Evolutionary conservation across 306 rosid genomes (phyloP).

Genomic region (Vigna hirtella): DNA sequence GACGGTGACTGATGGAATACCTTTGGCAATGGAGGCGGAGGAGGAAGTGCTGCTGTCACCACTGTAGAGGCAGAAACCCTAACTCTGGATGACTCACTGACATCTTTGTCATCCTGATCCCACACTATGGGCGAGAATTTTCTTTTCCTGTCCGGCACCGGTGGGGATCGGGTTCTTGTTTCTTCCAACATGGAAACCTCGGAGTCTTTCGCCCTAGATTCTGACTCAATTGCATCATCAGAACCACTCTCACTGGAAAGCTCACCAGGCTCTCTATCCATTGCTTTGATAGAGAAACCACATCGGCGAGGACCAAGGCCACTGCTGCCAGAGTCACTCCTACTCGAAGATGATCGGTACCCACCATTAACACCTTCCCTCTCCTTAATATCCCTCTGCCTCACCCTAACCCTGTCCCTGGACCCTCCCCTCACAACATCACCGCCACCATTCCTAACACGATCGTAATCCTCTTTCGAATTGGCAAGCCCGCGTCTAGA

Average conservation of each 20-base stretch:
- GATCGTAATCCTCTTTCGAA: constrained; percentile 73
- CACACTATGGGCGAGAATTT: constrained; percentile 93
- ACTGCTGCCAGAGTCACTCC: constrained; percentile 75
- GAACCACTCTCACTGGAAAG: constrained; percentile 97
- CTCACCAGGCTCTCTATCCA: constrained; percentile 94
- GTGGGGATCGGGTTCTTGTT: constrained; percentile 54
- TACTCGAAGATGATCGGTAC: constrained; percentile 60
- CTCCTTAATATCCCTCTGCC: constrained; percentile 70
- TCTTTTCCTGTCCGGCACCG: constrained; percentile 69
- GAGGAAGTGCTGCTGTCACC: constrained; percentile 50
- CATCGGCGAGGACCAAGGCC: constrained; percentile 67
- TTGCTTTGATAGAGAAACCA: constrained; percentile 55
- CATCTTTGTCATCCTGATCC: constrained; percentile 86
- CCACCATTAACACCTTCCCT: constrained; percentile 65
- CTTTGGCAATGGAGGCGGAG: constrained; percentile 64
- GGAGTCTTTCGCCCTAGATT: constrained; percentile 45
- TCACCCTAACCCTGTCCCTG: constrained; percentile 69
- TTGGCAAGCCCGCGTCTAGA: constrained; percentile 50
- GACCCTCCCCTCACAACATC: constrained; percentile 59
- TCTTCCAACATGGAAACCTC: constrained; percentile 52
- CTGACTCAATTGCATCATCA: constrained; percentile 82
- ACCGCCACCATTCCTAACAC: constrained; percentile 58
- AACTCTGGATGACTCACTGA: constrained; percentile 50
- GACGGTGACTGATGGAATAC: constrained; percentile 48
- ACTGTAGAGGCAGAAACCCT: constrained; percentile 45